Percentiles rank a stretch among this genome's conserved stretches.
Conservation (phyloP, 371 early-diverging fungal genomes). For the Umbelopsis sp. region DNA sequence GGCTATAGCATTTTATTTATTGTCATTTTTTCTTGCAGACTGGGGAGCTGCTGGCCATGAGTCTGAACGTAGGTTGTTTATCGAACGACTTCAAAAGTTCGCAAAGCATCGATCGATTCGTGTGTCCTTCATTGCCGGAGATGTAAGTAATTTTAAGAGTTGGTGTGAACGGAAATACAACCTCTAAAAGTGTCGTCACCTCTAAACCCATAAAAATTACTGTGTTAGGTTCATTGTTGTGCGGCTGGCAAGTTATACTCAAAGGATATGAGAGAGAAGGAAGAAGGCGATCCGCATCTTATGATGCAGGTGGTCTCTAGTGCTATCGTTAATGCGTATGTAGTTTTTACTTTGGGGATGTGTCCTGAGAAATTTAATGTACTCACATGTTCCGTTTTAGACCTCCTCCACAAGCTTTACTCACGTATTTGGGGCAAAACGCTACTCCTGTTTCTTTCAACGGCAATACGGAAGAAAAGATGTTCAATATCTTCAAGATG, state of each 20-base stretch:
- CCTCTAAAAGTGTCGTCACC: neutral
- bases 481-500: conserved; percentile 36
- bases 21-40: conserved; percentile 25
- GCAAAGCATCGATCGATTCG: conserved; percentile 67
- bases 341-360: neutral
- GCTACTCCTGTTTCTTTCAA: conserved; percentile 31
- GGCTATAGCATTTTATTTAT: neutral
- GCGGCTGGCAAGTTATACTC: conserved; percentile 70
- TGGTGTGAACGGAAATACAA: neutral
- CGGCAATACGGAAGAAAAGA: conserved; percentile 37
- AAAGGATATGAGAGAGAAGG: conserved; percentile 48
- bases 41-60: conserved; percentile 74
- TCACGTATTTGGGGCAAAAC: conserved; percentile 32
- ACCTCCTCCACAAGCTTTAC: conserved; percentile 40
- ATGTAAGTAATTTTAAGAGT: conserved; percentile 48
- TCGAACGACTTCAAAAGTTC: conserved; percentile 70
- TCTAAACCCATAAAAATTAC: neutral
- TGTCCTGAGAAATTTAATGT: neutral
- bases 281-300: conserved; percentile 61
- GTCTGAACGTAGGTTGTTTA: conserved; percentile 67
- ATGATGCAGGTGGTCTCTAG: conserved; percentile 78
- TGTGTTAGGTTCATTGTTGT: conserved; percentile 60
- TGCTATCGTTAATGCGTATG: conserved; percentile 66
- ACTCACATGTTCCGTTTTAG: conserved; percentile 10
- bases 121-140: conserved; percentile 80